phyloP scores from a whole-genome alignment of 1,284 basidiomycete genomes.

The Pseudozyma hubeiensis region DNA sequence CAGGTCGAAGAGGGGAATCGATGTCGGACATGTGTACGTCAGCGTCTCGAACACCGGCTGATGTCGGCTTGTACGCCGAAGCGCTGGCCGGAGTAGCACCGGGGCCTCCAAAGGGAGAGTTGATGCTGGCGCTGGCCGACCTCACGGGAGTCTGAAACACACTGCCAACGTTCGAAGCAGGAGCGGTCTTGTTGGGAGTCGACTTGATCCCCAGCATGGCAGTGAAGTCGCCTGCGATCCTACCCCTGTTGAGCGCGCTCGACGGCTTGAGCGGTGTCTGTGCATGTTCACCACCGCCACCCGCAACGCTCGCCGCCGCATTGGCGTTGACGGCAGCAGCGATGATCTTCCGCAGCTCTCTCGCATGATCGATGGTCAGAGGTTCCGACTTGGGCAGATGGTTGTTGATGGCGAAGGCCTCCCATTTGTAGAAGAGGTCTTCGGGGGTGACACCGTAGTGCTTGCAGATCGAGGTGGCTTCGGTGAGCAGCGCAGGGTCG shows the following conservation, averaged over 20 bases:
- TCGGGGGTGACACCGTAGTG: conserved; percentile 47
- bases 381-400: conserved; percentile 38
- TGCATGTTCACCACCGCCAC: background rate
- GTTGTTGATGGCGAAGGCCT: conserved; percentile 54
- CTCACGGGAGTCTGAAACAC: conserved; percentile 35
- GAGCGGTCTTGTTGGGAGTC: conserved; percentile 16
- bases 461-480: conserved; percentile 48
- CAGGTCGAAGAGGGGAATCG: conserved; percentile 34
- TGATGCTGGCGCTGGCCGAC: background rate
- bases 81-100: conserved; percentile 37
- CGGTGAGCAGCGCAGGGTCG: conserved; percentile 37
- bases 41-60: background rate
- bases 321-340: conserved; percentile 33
- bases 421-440: conserved; percentile 61
- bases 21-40: conserved; percentile 36
- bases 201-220: conserved; percentile 35
- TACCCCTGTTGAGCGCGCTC: conserved; percentile 30
- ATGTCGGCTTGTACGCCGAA: conserved; percentile 29
- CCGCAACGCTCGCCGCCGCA: conserved; percentile 2
- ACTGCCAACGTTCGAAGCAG: background rate
- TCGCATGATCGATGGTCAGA: conserved; percentile 39
- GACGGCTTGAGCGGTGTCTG: conserved; percentile 40
- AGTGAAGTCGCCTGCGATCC: conserved; percentile 23
- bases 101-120: conserved; percentile 25
- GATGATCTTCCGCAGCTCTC: conserved; percentile 48